Evolutionary conservation across 495 filamentous ascomycete species (phyloP).

Genomic region (Penicillium mononematosum): DNA sequence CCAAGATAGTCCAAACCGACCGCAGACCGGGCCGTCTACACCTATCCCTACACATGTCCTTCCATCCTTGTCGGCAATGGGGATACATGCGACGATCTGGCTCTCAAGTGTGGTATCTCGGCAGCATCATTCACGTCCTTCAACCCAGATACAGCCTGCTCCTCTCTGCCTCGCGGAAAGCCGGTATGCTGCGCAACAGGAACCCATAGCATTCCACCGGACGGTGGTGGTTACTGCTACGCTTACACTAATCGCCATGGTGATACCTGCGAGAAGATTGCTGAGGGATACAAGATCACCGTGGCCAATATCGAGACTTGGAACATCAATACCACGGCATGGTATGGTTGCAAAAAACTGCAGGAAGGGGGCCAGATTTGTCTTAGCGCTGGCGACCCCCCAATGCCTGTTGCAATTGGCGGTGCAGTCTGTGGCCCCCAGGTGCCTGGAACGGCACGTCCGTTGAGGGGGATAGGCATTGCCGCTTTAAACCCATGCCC

Average conservation of each 20-base stretch:
- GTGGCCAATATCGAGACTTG: slow-evolving; percentile 17
- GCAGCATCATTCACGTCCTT: background rate
- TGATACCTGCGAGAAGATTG: slow-evolving; percentile 9
- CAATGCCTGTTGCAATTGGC: slow-evolving; percentile 19
- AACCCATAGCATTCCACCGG: background rate
- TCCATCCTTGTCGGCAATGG: background rate
- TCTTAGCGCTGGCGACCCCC: slow-evolving; percentile 12
- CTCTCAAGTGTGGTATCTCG: slow-evolving; percentile 3
- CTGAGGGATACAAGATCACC: slow-evolving; percentile 8
- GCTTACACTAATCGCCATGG: background rate
- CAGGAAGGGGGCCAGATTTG: slow-evolving; percentile 16
- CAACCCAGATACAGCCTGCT: background rate
- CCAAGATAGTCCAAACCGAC: background rate
- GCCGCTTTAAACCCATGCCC: slow-evolving; percentile 20
- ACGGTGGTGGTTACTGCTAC: background rate
- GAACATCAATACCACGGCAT: slow-evolving; percentile 11
- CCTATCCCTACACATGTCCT: background rate
- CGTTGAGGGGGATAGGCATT: slow-evolving; percentile 4
- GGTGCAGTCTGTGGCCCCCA: slow-evolving; percentile 22
- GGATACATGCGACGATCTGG: slow-evolving; percentile 1
- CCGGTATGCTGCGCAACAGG: background rate
- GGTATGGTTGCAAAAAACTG: slow-evolving; percentile 15
- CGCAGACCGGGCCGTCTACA: background rate
- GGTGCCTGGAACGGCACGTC: slow-evolving; percentile 19
- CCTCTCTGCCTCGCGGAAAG: background rate